Evolutionary conservation across 2,329 filamentous ascomycete species (phyloP).

Genomic region (Phyllosticta citriasiana): DNA sequence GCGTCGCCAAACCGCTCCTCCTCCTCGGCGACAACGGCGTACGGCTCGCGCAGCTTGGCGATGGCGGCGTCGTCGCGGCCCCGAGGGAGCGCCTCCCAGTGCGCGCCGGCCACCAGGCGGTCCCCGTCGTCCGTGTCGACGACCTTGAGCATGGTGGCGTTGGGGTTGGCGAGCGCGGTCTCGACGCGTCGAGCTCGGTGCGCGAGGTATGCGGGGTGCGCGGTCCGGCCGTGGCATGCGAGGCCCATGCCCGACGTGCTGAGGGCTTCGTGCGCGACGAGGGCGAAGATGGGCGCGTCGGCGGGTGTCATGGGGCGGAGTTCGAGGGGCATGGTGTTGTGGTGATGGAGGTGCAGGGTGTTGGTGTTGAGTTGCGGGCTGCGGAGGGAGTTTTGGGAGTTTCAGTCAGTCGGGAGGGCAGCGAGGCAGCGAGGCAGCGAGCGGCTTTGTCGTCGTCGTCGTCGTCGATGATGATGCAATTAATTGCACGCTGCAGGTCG

Average conservation of each 20-base stretch:
- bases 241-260: slow-evolving; percentile 16
- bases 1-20: neutral
- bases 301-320: slow-evolving; percentile 18
- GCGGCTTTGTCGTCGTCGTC: no score
- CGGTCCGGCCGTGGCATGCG: slow-evolving; percentile 15
- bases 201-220: slow-evolving; percentile 15
- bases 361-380: neutral
- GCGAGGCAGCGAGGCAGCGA: no score
- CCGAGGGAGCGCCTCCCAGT: neutral
- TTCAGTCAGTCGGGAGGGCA: no score
- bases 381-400: no score
- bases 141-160: slow-evolving; percentile 14
- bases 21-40: slow-evolving; percentile 3
- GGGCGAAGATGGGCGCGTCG: slow-evolving; percentile 21
- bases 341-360: neutral
- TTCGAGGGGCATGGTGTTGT: slow-evolving; percentile 24
- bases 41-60: slow-evolving; percentile 6
- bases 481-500: no score
- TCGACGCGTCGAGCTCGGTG: slow-evolving; percentile 17
- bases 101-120: slow-evolving; percentile 12
- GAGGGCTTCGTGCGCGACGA: slow-evolving; percentile 23
- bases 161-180: slow-evolving; percentile 20
- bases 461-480: no score
- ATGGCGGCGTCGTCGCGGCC: slow-evolving; percentile 14
- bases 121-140: slow-evolving; percentile 10